These are phyloP conservation scores for Mucor mucedo DNA, from an alignment of 371 early-diverging fungal genomes.

Conservation along the genomic window DNA sequence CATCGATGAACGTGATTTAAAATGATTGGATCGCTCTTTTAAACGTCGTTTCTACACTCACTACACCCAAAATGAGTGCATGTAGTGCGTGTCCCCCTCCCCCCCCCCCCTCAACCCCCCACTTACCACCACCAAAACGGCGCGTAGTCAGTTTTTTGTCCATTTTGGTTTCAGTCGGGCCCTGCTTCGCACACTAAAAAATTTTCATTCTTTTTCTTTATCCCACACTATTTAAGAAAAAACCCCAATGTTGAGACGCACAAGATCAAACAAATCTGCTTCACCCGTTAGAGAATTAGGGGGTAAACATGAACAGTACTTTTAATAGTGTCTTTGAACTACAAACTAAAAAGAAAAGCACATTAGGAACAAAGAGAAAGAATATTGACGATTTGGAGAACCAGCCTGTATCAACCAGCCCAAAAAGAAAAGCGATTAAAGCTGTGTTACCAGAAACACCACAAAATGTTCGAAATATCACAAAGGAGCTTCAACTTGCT, in stretches of 20 bases:
- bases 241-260: background rate
- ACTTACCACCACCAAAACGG: too few species aligned
- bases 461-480: constrained; percentile 22
- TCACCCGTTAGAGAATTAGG: background rate
- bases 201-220: background rate
- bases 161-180: background rate
- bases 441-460: constrained; percentile 10
- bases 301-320: background rate
- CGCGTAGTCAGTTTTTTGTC: too few species aligned
- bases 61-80: background rate
- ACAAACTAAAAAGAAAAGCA: too few species aligned
- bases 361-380: constrained; percentile 22
- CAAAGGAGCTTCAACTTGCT: constrained; percentile 21
- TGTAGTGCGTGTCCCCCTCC: background rate
- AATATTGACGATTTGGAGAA: constrained; percentile 22
- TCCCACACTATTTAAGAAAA: background rate
- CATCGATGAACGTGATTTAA: constrained; percentile 1
- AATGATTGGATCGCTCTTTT: background rate
- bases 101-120: too few species aligned
- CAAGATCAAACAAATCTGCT: background rate
- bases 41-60: background rate
- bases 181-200: background rate
- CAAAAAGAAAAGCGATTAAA: constrained; percentile 15
- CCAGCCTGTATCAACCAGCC: constrained; percentile 21
- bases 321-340: background rate